Conservation (phyloP, 495 filamentous ascomycete species). For the Podospora appendiculata region DNA sequence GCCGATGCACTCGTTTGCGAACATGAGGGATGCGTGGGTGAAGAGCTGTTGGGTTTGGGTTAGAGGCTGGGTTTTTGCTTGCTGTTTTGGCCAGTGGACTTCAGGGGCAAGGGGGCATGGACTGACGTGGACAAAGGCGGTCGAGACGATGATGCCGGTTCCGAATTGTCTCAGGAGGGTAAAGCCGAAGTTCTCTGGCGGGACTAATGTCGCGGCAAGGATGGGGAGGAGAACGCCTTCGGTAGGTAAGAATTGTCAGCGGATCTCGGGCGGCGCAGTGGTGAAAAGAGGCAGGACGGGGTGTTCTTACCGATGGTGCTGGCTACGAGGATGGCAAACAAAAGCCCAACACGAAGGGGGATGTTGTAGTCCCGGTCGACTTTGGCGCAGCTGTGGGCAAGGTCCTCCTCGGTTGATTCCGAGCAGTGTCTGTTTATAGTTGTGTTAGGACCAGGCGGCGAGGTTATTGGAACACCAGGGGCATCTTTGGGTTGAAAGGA, state of each 20-base stretch:
- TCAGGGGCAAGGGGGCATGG: not conserved
- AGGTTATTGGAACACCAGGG: not conserved
- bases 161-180: conserved; percentile 62
- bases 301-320: conserved; percentile 15
- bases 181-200: conserved; percentile 27
- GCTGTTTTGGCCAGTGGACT: not conserved
- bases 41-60: conserved; percentile 37
- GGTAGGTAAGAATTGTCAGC: not conserved
- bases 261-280: not conserved
- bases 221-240: conserved; percentile 39
- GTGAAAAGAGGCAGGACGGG: not conserved
- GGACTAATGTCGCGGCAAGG: conserved; percentile 24
- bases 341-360: conserved; percentile 47
- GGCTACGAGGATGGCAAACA: conserved; percentile 43
- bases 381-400: conserved; percentile 29
- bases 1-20: conserved; percentile 55
- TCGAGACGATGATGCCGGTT: conserved; percentile 65
- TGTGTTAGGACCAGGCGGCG: not conserved
- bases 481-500: not conserved
- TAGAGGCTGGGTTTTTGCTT: not conserved
- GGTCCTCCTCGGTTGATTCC: conserved; percentile 21
- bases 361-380: conserved; percentile 50
- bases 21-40: conserved; percentile 57
- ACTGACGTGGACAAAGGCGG: conserved; percentile 58
- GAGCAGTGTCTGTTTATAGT: conserved; percentile 34